Evolutionary conservation across 2,329 filamentous ascomycete genomes (phyloP).

Genomic region (Pseudogymnoascus sp.): DNA sequence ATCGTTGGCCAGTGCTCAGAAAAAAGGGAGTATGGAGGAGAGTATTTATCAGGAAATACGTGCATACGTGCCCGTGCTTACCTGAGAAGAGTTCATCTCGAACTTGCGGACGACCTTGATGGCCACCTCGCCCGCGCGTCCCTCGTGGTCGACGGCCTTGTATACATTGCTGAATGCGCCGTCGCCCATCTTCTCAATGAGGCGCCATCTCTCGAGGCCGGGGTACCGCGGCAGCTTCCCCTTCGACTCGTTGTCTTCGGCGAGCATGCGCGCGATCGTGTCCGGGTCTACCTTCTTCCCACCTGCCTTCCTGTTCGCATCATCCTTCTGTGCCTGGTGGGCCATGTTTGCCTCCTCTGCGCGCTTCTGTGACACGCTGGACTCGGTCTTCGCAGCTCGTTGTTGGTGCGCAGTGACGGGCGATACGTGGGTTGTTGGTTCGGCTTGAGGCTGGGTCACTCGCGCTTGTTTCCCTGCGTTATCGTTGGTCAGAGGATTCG

Average conservation of each 20-base stretch:
- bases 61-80: slow-evolving; percentile 48
- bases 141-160: slow-evolving; percentile 68
- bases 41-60: slow-evolving; percentile 27
- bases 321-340: slow-evolving; percentile 39
- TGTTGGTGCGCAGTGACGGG: slow-evolving; percentile 58
- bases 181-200: slow-evolving; percentile 96
- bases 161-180: slow-evolving; percentile 99
- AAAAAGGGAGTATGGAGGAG: slow-evolving; percentile 20
- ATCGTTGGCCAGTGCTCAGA: slow-evolving; percentile 47
- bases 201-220: slow-evolving; percentile 75
- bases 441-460: slow-evolving; percentile 52
- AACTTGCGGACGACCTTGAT: slow-evolving; percentile 99
- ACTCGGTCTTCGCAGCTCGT: slow-evolving; percentile 49
- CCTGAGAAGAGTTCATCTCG: slow-evolving; percentile 98
- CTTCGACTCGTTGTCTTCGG: slow-evolving; percentile 82
- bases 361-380: slow-evolving; percentile 40
- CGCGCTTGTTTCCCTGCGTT: slow-evolving; percentile 77
- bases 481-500: neutral
- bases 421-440: slow-evolving; percentile 40
- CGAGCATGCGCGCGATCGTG: slow-evolving; percentile 77
- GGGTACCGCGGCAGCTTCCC: slow-evolving; percentile 82
- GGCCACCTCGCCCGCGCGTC: slow-evolving; percentile 71
- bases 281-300: slow-evolving; percentile 49
- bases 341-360: slow-evolving; percentile 46
- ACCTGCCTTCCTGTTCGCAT: slow-evolving; percentile 46